A percentile compares a stretch with the other conserved stretches of the same genome.
Evolutionary conservation across 257 asterid genomes (phyloP).

Genomic region (Solanum pimpinellifolium): DNA sequence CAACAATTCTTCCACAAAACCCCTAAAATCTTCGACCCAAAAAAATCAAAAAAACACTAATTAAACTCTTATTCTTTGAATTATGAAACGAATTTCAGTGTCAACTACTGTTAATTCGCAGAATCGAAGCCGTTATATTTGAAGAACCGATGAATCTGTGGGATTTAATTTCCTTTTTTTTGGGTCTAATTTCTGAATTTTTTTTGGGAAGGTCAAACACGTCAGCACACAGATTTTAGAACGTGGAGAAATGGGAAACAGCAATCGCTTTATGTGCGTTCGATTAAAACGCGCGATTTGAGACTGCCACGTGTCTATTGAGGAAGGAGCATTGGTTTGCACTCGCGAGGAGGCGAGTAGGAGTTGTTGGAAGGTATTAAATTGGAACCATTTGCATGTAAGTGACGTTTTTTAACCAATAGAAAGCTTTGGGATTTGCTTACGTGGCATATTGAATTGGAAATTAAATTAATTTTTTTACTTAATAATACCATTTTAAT

Average conservation of each 20-base stretch:
- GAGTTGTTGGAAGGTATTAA: not conserved
- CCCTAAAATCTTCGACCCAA: not conserved
- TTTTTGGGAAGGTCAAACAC: not conserved
- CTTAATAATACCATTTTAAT: not conserved
- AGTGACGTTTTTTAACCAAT: slow-evolving; percentile 11
- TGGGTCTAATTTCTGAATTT: not conserved
- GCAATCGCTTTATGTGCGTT: not conserved
- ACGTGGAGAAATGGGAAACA: not conserved
- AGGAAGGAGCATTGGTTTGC: not conserved
- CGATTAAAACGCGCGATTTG: accelerated
- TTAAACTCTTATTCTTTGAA: not conserved
- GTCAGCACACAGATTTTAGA: slow-evolving; percentile 1
- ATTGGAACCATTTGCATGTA: not conserved
- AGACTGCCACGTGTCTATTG: not conserved
- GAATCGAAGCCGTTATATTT: not conserved
- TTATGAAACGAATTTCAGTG: not conserved
- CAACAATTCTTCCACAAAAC: not conserved
- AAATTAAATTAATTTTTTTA: not conserved
- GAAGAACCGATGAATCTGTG: not conserved
- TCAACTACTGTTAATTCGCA: not conserved
- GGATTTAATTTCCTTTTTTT: not conserved
- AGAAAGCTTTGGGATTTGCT: not conserved
- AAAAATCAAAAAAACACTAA: not conserved
- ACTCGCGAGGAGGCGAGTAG: not conserved
- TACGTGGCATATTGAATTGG: not conserved